phyloP scores from a whole-genome alignment of 2,329 filamentous ascomycete species.

The Aspergillus glaucus region DNA sequence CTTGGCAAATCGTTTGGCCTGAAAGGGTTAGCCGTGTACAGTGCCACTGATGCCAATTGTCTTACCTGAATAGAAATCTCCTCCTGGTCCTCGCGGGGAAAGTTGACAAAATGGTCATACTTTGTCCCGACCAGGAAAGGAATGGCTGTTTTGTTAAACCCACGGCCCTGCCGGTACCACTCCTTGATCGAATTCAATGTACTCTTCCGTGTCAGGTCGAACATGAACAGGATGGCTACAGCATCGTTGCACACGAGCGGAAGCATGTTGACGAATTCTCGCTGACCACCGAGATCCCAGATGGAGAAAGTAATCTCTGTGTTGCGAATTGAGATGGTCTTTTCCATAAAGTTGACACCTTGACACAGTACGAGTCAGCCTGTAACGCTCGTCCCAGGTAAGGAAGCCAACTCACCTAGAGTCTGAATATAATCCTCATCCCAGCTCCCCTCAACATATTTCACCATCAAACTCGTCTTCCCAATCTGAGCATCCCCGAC shows the following conservation, averaged over 20 bases:
- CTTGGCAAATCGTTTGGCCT: slow-evolving; percentile 94
- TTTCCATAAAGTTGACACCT: slow-evolving; percentile 99
- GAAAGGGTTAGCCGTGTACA: slow-evolving; percentile 15
- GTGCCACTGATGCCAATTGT: not conserved
- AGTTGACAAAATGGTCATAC: slow-evolving; percentile 99
- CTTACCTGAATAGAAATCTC: slow-evolving; percentile 92
- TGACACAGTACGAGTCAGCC: slow-evolving; percentile 75
- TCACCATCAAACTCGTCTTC: slow-evolving; percentile 99
- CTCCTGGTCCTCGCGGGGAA: slow-evolving; percentile 93
- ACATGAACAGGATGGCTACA: slow-evolving; percentile 99
- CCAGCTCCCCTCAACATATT: slow-evolving; percentile 99
- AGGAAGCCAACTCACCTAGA: slow-evolving; percentile 52
- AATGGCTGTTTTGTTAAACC: slow-evolving; percentile 99
- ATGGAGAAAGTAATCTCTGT: slow-evolving; percentile 99
- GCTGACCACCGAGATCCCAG: slow-evolving; percentile 95
- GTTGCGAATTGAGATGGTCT: slow-evolving; percentile 98
- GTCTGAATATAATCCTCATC: slow-evolving; percentile 99
- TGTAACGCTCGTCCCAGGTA: slow-evolving; percentile 95
- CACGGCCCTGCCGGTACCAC: slow-evolving; percentile 95
- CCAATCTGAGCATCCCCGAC: slow-evolving; percentile 98
- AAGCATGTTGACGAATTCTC: slow-evolving; percentile 99
- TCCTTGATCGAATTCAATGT: slow-evolving; percentile 99
- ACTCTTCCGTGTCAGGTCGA: slow-evolving; percentile 95
- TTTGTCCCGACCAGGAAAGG: slow-evolving; percentile 96
- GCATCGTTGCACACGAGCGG: slow-evolving; percentile 99